Evolutionary conservation across 2,329 filamentous ascomycete species (phyloP).

Genomic region (Phialophora macrospora): DNA sequence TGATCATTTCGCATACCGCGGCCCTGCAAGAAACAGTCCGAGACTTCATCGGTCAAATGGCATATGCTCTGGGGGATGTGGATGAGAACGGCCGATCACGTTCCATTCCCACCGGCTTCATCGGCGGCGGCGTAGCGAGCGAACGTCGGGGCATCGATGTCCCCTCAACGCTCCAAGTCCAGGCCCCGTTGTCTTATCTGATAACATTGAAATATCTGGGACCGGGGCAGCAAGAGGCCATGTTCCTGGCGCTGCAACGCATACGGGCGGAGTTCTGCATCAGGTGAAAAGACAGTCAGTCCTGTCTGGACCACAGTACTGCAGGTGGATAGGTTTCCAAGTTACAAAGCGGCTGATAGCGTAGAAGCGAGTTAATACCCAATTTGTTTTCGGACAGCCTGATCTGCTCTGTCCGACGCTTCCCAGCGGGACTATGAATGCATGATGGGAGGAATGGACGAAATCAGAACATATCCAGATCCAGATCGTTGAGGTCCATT

Average conservation of each 20-base stretch:
- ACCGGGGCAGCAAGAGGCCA: slow-evolving; percentile 27
- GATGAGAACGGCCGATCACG: slow-evolving; percentile 19
- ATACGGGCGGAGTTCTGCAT: slow-evolving; percentile 28
- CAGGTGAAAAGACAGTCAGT: slow-evolving; percentile 10
- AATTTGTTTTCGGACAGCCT: neutral
- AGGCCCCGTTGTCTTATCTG: slow-evolving; percentile 25
- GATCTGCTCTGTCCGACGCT: neutral
- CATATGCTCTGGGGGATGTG: slow-evolving; percentile 31
- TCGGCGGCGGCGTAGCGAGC: slow-evolving; percentile 22
- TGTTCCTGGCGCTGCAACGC: slow-evolving; percentile 30
- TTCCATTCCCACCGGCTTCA: slow-evolving; percentile 13
- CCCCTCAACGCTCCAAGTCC: slow-evolving; percentile 25
- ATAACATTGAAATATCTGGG: slow-evolving; percentile 27
- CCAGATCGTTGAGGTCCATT: slow-evolving; percentile 39
- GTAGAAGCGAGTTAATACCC: neutral
- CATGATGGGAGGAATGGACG: too few relatives aligned
- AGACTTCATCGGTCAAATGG: slow-evolving; percentile 28
- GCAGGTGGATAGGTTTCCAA: neutral
- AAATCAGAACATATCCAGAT: slow-evolving; percentile 39
- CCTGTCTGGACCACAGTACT: neutral
- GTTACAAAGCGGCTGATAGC: neutral
- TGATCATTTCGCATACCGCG: slow-evolving; percentile 20
- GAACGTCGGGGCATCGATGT: slow-evolving; percentile 26
- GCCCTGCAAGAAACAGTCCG: slow-evolving; percentile 23
- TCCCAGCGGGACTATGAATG: neutral